phyloP scores from a whole-genome alignment of 768 basidiomycete genomes.

The Mycena albidolilacea region DNA sequence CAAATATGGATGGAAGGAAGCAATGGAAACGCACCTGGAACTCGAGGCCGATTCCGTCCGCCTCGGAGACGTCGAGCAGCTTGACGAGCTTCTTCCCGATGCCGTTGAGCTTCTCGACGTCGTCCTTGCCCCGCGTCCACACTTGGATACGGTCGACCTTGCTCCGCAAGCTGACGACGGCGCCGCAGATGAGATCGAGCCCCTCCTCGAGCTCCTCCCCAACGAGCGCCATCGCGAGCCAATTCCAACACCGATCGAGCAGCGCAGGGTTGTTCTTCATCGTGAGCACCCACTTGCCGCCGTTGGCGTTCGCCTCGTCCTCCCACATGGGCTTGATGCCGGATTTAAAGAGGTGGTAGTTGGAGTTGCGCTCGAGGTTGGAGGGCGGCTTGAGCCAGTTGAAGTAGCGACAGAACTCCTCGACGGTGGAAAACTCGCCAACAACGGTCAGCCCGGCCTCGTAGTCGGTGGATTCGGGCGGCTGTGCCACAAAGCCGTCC shows the following conservation, averaged over 20 bases:
- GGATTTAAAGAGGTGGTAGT: conserved; percentile 96
- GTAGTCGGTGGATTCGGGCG: conserved; percentile 81
- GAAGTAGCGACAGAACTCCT: conserved; percentile 92
- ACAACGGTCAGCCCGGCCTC: conserved; percentile 90
- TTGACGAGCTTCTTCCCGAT: conserved; percentile 90
- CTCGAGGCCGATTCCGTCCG: conserved; percentile 88
- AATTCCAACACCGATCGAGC: conserved; percentile 91
- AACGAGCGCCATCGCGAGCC: conserved; percentile 92
- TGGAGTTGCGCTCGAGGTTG: conserved; percentile 89
- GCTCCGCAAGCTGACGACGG: conserved; percentile 88
- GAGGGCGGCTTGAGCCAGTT: conserved; percentile 96
- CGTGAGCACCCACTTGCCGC: conserved; percentile 96
- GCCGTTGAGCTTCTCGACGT: conserved; percentile 86
- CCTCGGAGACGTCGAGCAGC: conserved; percentile 86
- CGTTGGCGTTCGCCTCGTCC: conserved; percentile 90
- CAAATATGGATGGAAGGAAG: too few relatives aligned
- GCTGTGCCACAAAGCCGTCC: conserved; percentile 49
- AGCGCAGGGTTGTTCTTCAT: conserved; percentile 88
- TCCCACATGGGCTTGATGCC: conserved; percentile 99
- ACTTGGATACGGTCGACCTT: conserved; percentile 94
- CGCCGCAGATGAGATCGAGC: conserved; percentile 84
- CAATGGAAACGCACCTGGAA: conserved; percentile 76
- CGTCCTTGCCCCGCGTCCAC: conserved; percentile 90
- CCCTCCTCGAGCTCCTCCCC: conserved; percentile 85
- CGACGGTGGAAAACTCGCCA: conserved; percentile 92